Evolutionary conservation across 2,329 filamentous ascomycete genomes (phyloP).

Genomic region (Amauroascus verrucosus): DNA sequence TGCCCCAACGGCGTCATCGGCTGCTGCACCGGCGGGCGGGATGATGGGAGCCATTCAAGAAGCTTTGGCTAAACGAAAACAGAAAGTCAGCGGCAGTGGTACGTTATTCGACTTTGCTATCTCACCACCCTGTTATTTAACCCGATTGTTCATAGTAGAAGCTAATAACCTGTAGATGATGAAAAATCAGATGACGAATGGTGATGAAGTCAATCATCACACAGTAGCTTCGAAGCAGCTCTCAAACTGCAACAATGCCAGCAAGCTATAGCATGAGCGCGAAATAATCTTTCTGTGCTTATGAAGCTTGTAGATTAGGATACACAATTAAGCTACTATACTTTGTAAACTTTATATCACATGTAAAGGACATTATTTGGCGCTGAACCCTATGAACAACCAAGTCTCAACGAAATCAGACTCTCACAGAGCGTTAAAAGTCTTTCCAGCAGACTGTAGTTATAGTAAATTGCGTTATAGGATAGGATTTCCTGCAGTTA

Average conservation of each 20-base stretch:
- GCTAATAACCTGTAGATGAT: conserved; percentile 33
- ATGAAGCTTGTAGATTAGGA: neutral
- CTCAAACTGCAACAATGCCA: neutral
- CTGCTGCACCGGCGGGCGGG: conserved; percentile 43
- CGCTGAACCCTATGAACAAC: too few species aligned
- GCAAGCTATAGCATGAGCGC: neutral
- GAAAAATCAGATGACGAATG: conserved; percentile 40
- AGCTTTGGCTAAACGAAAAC: conserved; percentile 70
- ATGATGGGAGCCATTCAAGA: conserved; percentile 73
- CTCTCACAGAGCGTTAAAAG: too few species aligned
- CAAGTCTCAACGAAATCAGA: too few species aligned
- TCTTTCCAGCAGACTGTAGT: too few species aligned
- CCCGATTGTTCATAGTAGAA: neutral
- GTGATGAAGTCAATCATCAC: conserved; percentile 21
- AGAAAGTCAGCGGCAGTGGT: conserved; percentile 93
- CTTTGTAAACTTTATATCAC: neutral
- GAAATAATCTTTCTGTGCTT: neutral
- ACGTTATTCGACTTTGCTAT: conserved; percentile 39
- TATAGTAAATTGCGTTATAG: too few species aligned
- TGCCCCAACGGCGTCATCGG: conserved; percentile 49
- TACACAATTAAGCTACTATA: neutral
- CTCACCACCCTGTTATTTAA: too few species aligned
- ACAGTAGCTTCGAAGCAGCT: neutral
- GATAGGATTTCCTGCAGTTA: too few species aligned
- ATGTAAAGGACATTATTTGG: neutral